Conservation (phyloP, 1,139 yeast genomes). For the Debaryomyces coudertii region DNA sequence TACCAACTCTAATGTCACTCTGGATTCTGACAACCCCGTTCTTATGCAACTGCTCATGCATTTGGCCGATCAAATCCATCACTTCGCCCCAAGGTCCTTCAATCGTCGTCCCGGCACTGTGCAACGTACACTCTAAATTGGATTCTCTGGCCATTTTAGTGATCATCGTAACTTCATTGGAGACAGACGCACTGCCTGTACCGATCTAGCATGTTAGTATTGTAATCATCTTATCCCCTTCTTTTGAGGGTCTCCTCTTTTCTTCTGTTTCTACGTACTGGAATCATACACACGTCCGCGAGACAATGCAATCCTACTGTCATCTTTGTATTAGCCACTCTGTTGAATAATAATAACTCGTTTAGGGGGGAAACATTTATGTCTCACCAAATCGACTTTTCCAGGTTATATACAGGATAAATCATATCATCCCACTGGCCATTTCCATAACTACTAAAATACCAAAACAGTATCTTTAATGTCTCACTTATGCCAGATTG, state of each 20-base stretch:
- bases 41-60: constrained; percentile 71
- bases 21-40: constrained; percentile 77
- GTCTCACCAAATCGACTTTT: neutral
- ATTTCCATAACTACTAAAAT: neutral
- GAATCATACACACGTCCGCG: constrained; percentile 83
- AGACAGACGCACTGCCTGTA: constrained; percentile 73
- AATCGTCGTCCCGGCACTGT: constrained; percentile 89
- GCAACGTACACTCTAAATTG: constrained; percentile 67
- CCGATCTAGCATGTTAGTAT: constrained; percentile 57
- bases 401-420: neutral
- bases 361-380: neutral
- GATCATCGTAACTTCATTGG: constrained; percentile 73
- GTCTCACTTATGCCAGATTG: neutral
- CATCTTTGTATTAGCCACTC: constrained; percentile 1
- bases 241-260: neutral
- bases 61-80: constrained; percentile 73
- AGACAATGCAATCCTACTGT: constrained; percentile 61
- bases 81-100: constrained; percentile 94
- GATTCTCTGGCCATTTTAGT: constrained; percentile 65
- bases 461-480: neutral
- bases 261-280: constrained; percentile 39
- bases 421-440: neutral
- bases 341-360: neutral
- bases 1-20: constrained; percentile 83
- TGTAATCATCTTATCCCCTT: neutral